Base-by-base conservation (phyloP, 306 rosid genomes). In the Prosopis cineraria region DNA sequence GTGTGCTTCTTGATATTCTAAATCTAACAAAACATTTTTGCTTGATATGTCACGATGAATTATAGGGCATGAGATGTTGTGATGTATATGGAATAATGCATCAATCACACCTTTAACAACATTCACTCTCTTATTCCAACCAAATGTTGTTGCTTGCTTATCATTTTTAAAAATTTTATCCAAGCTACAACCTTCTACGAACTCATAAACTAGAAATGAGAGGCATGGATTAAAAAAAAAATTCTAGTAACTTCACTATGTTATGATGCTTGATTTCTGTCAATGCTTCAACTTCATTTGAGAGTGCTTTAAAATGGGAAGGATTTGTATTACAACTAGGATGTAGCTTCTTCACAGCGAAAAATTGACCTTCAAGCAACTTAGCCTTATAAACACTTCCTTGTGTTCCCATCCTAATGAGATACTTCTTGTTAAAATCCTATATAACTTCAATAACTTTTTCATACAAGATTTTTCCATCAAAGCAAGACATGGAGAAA, bases 261-360 rank as follows among this genome's bases (percentile, higher is more conserved):
- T 81, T 81, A 48, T 66, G 68, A n/a, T 80, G 80, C 9, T 63
- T 58, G 50, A 74, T 74, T 12, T 80, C 30, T 34, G 66, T 47
- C 41, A 80, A 68, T 3, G 77, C 72, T 36, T 19, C 30, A 40
- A 80, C 34, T 68, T 80, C 84, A 1, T 66, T 69, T 13, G 0
- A 6, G 20, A 60, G 75, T 12, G 73, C 53, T 79, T 62, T 81
- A 0, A 37, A 3, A 4, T 39, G 36, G 0, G 68, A 44, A 0
- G 20, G 37, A 59, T 78, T 76, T 13, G 25, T 68, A 58, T 30
- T 19, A n/a, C 45, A 29, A 29, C n/a, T 6, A 4, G 69, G 29
- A 40, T 73, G 77, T 4, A 82, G 68, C 40, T 82, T 82, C 50
- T 82, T 82, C 22, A 82, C 72, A 1, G 76, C 85, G 19, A 77